Conservation (phyloP, 495 filamentous ascomycete species). For the Evansstolkia leycettana region DNA sequence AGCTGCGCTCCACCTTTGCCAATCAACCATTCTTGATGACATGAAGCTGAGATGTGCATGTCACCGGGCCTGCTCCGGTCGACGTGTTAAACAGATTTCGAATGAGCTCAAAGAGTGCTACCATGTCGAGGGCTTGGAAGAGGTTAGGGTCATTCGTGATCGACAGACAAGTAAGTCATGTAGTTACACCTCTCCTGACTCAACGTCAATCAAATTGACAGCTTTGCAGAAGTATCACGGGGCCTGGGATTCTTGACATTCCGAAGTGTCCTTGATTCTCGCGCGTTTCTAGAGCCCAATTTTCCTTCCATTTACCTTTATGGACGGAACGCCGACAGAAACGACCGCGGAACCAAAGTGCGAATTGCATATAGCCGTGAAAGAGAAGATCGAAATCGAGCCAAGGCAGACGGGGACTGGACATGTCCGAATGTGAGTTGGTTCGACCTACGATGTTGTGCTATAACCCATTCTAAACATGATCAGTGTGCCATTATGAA, state of each 20-base stretch:
- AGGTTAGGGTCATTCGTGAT: slow-evolving; percentile 54
- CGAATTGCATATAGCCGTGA: slow-evolving; percentile 47
- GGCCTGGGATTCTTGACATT: slow-evolving; percentile 62
- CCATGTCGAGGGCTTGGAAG: slow-evolving; percentile 45
- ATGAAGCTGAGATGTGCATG: slow-evolving; percentile 34
- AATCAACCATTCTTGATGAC: slow-evolving; percentile 12
- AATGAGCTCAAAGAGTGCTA: slow-evolving; percentile 48
- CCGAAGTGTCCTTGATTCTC: slow-evolving; percentile 43
- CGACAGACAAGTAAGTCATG: slow-evolving; percentile 51
- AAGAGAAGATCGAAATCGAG: slow-evolving; percentile 39
- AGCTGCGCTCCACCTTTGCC: slow-evolving; percentile 5
- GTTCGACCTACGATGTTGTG: not conserved
- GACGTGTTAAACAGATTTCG: slow-evolving; percentile 41
- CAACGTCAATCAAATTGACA: slow-evolving; percentile 1
- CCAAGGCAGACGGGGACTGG: slow-evolving; percentile 60
- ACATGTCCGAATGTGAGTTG: slow-evolving; percentile 53
- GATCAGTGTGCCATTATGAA: slow-evolving; percentile 60
- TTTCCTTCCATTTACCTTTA: slow-evolving; percentile 51
- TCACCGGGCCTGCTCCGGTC: slow-evolving; percentile 16
- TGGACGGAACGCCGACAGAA: slow-evolving; percentile 29
- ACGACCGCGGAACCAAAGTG: slow-evolving; percentile 45
- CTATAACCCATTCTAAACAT: slow-evolving; percentile 2
- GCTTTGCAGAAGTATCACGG: slow-evolving; percentile 40
- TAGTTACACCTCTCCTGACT: too few relatives aligned
- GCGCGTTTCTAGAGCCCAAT: slow-evolving; percentile 52